These are phyloP conservation scores for Colletotrichum lini DNA, from an alignment of 2,329 filamentous ascomycete genomes.

Conservation along the genomic window DNA sequence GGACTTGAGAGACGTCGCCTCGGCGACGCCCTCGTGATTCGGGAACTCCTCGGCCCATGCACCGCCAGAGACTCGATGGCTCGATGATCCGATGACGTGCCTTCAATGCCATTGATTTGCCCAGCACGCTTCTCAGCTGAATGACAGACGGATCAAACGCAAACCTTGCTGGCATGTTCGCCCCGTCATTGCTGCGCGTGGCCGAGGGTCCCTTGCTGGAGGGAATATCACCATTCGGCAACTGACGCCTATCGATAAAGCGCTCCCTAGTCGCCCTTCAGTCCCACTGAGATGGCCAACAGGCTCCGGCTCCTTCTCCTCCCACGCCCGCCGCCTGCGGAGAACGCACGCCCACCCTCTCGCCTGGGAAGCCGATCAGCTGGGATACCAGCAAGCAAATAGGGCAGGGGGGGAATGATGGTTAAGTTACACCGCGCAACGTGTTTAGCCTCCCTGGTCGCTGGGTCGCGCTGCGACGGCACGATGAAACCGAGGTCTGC, in stretches of 20 bases:
- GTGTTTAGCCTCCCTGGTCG: background rate
- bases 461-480: background rate
- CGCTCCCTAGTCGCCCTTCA: background rate
- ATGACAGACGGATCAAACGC: background rate
- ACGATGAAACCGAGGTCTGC: constrained; percentile 1
- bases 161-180: background rate
- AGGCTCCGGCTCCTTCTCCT: background rate
- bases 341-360: background rate
- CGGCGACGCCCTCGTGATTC: too few species aligned
- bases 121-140: background rate
- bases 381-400: background rate
- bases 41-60: too few species aligned
- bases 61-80: background rate
- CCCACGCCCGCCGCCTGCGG: background rate
- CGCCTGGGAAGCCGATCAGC: background rate
- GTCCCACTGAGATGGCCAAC: constrained; percentile 13
- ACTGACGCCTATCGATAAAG: constrained; percentile 20
- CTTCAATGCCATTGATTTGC: constrained; percentile 3
- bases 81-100: background rate
- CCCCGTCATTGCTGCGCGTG: constrained; percentile 5
- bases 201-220: constrained; percentile 32
- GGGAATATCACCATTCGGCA: constrained; percentile 13
- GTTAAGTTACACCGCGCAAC: background rate
- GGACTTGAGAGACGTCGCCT: too few species aligned
- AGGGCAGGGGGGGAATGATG: background rate